These are phyloP conservation scores for Medicago ruthenica DNA, from an alignment of 306 rosid genomes.

Conservation along the genomic window DNA sequence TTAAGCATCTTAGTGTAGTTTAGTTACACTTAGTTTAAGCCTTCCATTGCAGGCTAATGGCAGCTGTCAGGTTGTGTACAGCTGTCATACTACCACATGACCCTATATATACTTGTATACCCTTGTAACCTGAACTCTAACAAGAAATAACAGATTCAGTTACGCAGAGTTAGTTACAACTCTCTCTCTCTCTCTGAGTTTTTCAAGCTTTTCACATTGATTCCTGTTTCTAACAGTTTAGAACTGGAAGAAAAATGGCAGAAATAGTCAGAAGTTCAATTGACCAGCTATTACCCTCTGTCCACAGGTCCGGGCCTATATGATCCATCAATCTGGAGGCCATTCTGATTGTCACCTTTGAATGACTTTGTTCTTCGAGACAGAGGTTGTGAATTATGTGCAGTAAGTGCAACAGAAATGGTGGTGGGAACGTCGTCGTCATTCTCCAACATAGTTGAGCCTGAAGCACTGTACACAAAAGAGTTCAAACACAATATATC, in stretches of 20 bases:
- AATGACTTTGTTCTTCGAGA: slow-evolving; percentile 93
- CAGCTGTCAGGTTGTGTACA: no score
- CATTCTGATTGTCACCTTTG: slow-evolving; percentile 78
- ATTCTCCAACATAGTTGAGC: slow-evolving; percentile 70
- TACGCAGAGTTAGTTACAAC: no score
- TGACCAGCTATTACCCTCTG: slow-evolving; percentile 79
- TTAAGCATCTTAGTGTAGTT: no score
- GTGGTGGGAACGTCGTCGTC: slow-evolving; percentile 89
- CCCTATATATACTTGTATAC: no score
- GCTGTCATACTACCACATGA: no score
- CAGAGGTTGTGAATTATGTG: slow-evolving; percentile 75
- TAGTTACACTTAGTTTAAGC: no score
- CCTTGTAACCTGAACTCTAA: no score
- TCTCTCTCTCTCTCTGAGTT: no score
- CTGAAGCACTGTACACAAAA: slow-evolving; percentile 68
- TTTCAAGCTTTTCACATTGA: no score
- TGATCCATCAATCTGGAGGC: slow-evolving; percentile 53
- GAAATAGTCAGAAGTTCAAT: slow-evolving; percentile 37
- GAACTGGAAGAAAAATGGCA: slow-evolving; percentile 36
- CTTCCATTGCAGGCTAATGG: no score
- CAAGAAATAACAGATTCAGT: no score
- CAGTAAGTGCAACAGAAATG: slow-evolving; percentile 70
- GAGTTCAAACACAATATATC: slow-evolving; percentile 36
- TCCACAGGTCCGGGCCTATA: not conserved
- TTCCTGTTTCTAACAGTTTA: not conserved